Evolutionary conservation across 805 yeast genomes (phyloP).

Genomic region (Wickerhamomyces bovis): DNA sequence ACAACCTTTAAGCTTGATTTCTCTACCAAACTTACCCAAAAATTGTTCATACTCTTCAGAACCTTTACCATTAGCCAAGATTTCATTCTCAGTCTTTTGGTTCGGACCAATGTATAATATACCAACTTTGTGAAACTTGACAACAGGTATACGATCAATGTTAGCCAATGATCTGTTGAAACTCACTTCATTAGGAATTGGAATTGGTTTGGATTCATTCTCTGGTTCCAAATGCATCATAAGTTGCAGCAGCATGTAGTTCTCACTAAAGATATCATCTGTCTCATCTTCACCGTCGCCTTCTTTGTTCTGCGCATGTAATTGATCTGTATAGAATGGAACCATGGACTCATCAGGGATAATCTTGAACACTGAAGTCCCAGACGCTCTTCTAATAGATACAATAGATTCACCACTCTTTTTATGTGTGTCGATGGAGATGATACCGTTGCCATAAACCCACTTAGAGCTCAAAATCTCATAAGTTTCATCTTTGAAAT

Average conservation of each 20-base stretch:
- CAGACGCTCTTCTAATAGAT: slow-evolving; percentile 61
- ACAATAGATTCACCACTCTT: slow-evolving; percentile 46
- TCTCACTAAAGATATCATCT: slow-evolving; percentile 32
- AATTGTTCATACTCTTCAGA: slow-evolving; percentile 58
- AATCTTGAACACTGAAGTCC: slow-evolving; percentile 44
- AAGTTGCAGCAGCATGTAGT: slow-evolving; percentile 46
- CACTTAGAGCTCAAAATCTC: slow-evolving; percentile 37
- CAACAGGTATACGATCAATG: slow-evolving; percentile 71
- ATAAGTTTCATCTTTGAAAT: slow-evolving; percentile 20
- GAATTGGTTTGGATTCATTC: slow-evolving; percentile 36
- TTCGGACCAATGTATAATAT: slow-evolving; percentile 66
- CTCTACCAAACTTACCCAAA: slow-evolving; percentile 49
- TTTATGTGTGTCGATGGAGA: slow-evolving; percentile 50
- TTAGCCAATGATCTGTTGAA: slow-evolving; percentile 48
- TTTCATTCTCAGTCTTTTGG: slow-evolving; percentile 58
- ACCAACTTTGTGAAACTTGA: slow-evolving; percentile 75
- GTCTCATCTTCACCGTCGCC: slow-evolving; percentile 29
- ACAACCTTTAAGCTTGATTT: slow-evolving; percentile 52
- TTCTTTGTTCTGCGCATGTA: slow-evolving; percentile 17
- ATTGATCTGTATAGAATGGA: slow-evolving; percentile 24
- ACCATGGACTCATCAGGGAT: slow-evolving; percentile 34
- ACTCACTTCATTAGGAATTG: slow-evolving; percentile 42
- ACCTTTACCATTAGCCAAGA: slow-evolving; percentile 59
- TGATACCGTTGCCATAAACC: slow-evolving; percentile 53
- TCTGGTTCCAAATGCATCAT: slow-evolving; percentile 35